These are phyloP conservation scores for Umbilicus rupestris DNA, from an alignment of 164 flowering plant genomes.

Conservation along the genomic window DNA sequence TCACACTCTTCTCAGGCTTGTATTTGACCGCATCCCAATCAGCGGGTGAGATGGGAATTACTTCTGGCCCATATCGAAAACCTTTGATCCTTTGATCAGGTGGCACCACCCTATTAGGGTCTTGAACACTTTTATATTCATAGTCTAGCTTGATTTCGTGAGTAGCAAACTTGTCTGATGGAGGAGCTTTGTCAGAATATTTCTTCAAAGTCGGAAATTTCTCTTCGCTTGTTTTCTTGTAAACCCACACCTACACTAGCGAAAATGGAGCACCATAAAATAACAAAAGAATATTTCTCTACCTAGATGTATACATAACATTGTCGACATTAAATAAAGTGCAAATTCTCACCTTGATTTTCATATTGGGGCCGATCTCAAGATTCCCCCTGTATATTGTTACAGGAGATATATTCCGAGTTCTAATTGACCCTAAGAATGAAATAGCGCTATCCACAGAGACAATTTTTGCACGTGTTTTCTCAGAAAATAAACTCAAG, in stretches of 20 bases:
- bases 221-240: constrained; percentile 88
- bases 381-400: constrained; percentile 85
- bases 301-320: neutral
- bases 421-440: constrained; percentile 67
- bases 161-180: constrained; percentile 68
- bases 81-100: constrained; percentile 97
- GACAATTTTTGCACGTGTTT: constrained; percentile 42
- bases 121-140: constrained; percentile 65
- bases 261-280: neutral
- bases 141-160: constrained; percentile 89
- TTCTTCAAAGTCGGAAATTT: constrained; percentile 80
- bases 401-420: constrained; percentile 75
- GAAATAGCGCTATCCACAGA: constrained; percentile 65
- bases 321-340: neutral
- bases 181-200: constrained; percentile 90
- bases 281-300: neutral
- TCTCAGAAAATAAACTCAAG: constrained; percentile 44
- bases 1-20: constrained; percentile 88
- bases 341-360: constrained; percentile 60
- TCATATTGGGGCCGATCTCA: constrained; percentile 60
- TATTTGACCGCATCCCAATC: constrained; percentile 81
- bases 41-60: constrained; percentile 81
- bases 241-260: constrained; percentile 69
- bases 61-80: constrained; percentile 91
- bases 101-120: constrained; percentile 58